These are phyloP conservation scores for Chrysoporthe austroafricana DNA, from an alignment of 2,329 filamentous ascomycete genomes.

Conservation along the genomic window DNA sequence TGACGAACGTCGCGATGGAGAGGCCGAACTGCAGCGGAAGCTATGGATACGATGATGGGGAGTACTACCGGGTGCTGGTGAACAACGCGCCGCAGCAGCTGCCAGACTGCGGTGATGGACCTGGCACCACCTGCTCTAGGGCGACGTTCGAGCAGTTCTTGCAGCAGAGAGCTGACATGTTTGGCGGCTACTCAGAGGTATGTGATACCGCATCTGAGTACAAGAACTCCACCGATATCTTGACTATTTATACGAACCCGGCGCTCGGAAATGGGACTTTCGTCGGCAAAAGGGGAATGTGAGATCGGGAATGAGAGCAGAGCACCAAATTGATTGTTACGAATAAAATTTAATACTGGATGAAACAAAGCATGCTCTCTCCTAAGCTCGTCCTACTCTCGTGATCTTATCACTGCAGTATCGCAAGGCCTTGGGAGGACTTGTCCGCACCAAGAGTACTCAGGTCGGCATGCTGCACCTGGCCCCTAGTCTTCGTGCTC, in stretches of 20 bases:
- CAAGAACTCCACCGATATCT: constrained; percentile 40
- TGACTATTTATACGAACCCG: constrained; percentile 40
- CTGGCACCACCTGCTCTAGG: constrained; percentile 48
- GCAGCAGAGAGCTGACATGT: constrained; percentile 42
- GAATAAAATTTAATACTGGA: not conserved
- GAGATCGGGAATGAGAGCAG: constrained; percentile 18
- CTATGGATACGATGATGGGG: constrained; percentile 56
- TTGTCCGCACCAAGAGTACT: constrained; percentile 32
- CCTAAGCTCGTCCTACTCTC: not conserved
- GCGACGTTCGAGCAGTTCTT: constrained; percentile 45
- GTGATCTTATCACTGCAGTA: constrained; percentile 32
- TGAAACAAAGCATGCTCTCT: not conserved
- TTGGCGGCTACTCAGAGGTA: constrained; percentile 45
- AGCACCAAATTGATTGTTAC: not conserved
- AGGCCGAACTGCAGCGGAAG: constrained; percentile 62
- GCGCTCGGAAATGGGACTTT: constrained; percentile 35
- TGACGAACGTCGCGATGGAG: constrained; percentile 70
- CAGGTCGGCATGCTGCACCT: constrained; percentile 41
- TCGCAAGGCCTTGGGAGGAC: constrained; percentile 39
- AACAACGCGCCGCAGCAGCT: constrained; percentile 49
- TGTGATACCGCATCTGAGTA: constrained; percentile 41
- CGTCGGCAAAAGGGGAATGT: constrained; percentile 34
- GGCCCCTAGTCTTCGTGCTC: constrained; percentile 36
- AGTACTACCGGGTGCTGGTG: constrained; percentile 51
- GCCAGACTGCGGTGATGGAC: constrained; percentile 47